Percentiles rank a stretch among this genome's conserved stretches.
phyloP scores from a whole-genome alignment of 2,329 filamentous ascomycete species.

The Ophiostoma piceae region DNA sequence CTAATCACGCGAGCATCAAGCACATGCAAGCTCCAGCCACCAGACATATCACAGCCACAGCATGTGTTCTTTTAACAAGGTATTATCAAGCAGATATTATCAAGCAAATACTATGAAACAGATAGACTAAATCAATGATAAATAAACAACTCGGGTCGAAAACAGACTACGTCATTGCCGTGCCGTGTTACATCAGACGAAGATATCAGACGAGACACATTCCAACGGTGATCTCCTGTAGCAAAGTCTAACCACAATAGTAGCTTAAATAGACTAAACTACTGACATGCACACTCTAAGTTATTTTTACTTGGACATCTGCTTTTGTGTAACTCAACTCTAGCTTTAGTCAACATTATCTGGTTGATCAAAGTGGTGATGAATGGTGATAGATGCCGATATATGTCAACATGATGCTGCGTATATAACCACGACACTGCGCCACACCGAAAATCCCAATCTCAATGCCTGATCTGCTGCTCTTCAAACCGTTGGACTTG shows the following conservation, averaged over 20 bases:
- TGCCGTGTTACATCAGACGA: neutral
- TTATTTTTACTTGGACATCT: too few species aligned
- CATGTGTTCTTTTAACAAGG: too few species aligned
- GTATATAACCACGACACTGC: neutral
- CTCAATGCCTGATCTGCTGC: neutral
- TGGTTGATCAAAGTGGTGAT: neutral
- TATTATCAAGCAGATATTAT: too few species aligned
- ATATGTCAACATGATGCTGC: neutral
- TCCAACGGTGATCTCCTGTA: neutral
- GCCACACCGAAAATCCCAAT: neutral
- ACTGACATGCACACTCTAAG: too few species aligned
- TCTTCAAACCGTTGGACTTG: neutral
- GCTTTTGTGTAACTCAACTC: too few species aligned
- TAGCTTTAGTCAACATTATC: too few species aligned
- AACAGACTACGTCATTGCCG: neutral
- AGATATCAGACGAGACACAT: constrained; percentile 5
- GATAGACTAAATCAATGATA: too few species aligned
- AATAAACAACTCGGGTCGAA: neutral
- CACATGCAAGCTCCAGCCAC: too few species aligned
- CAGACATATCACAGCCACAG: too few species aligned
- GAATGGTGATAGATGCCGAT: neutral
- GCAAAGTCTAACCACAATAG: neutral
- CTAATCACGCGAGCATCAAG: too few species aligned
- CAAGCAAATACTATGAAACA: too few species aligned
- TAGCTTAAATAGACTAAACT: neutral